phyloP scores from a whole-genome alignment of 129 eudicot species.

The Apium graveolens region DNA sequence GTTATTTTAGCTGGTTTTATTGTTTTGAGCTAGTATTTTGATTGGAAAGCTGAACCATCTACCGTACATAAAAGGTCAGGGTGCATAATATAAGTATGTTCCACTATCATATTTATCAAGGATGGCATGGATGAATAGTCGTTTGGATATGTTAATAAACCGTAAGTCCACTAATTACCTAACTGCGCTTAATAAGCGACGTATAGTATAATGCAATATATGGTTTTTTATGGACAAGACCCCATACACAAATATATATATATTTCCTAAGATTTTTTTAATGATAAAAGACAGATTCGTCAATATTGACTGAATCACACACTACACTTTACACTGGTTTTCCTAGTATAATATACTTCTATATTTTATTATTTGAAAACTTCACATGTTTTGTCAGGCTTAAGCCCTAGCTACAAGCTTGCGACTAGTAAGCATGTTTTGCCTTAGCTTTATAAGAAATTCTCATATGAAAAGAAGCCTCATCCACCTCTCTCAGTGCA shows the following conservation, averaged over 20 bases:
- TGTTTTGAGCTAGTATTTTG: too few species aligned
- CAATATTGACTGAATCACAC: slow-evolving; percentile 19
- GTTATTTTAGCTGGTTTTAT: too few species aligned
- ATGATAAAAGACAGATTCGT: neutral
- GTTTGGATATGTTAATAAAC: too few species aligned
- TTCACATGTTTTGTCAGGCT: slow-evolving; percentile 45
- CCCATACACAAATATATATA: neutral
- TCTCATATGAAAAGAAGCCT: slow-evolving; percentile 16
- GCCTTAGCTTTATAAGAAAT: slow-evolving; percentile 28
- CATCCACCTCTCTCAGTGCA: slow-evolving; percentile 4
- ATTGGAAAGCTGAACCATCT: too few species aligned
- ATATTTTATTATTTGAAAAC: slow-evolving; percentile 17
- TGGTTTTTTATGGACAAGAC: neutral
- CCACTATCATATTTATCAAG: too few species aligned
- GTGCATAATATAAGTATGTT: too few species aligned
- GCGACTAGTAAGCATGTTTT: slow-evolving; percentile 33
- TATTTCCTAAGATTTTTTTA: neutral
- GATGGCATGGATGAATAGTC: too few species aligned
- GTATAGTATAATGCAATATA: too few species aligned
- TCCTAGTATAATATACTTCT: slow-evolving; percentile 9
- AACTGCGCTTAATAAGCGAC: too few species aligned
- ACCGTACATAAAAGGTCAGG: too few species aligned
- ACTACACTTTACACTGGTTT: slow-evolving; percentile 43
- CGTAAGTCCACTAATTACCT: too few species aligned
- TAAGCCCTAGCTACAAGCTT: slow-evolving; percentile 42